These are phyloP conservation scores for Petunia axillaris DNA, from an alignment of 257 asterid species.

Conservation along the genomic window DNA sequence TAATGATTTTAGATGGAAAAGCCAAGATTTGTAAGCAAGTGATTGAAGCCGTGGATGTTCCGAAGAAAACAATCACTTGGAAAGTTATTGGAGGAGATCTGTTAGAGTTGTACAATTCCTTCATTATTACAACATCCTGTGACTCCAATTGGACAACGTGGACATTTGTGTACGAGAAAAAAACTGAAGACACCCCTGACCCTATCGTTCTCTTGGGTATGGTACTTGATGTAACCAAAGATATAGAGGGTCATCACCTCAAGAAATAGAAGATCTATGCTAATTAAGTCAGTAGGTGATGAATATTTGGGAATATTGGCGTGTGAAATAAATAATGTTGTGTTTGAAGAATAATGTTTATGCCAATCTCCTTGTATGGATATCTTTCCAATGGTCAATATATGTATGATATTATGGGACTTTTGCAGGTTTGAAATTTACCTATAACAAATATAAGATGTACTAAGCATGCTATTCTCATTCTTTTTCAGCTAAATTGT, in stretches of 20 bases:
- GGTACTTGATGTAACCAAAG: constrained; percentile 39
- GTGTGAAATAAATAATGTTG: neutral
- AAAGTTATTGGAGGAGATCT: constrained; percentile 51
- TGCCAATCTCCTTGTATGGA: neutral
- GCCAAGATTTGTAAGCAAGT: constrained; percentile 39
- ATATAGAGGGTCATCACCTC: constrained; percentile 42
- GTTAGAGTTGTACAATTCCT: constrained; percentile 41
- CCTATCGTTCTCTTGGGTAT: constrained; percentile 41
- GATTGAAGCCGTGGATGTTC: constrained; percentile 46
- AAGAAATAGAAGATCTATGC: neutral
- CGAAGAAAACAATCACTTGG: constrained; percentile 41
- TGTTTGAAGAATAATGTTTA: too few species aligned
- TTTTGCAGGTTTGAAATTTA: neutral
- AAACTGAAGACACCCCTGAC: constrained; percentile 35
- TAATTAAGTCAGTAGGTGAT: neutral
- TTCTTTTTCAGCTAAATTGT: neutral
- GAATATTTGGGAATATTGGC: neutral
- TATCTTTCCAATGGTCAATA: neutral
- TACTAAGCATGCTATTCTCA: neutral
- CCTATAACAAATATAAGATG: neutral
- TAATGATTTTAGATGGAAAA: constrained; percentile 38
- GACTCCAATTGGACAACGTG: constrained; percentile 43
- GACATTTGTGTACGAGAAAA: constrained; percentile 48
- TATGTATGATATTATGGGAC: neutral
- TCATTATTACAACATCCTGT: constrained; percentile 40